phyloP scores from a whole-genome alignment of 2,329 filamentous ascomycete genomes.

The Amylocarpus encephaloides region DNA sequence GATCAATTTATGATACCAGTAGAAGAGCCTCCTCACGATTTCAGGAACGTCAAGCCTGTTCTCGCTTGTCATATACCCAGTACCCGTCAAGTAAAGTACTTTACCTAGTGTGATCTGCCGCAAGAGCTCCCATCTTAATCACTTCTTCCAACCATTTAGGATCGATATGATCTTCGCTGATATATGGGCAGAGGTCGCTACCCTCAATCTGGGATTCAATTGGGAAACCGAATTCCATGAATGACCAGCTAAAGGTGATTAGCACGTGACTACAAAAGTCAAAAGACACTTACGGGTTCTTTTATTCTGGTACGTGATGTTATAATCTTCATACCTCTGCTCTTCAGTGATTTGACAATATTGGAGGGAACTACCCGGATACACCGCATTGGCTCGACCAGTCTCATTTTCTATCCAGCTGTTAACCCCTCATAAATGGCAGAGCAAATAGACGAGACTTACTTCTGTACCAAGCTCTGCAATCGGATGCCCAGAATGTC shows the following conservation, averaged over 20 bases:
- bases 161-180: slow-evolving; percentile 31
- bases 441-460: slow-evolving; percentile 2
- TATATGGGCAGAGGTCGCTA: slow-evolving; percentile 29
- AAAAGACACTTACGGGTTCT: slow-evolving; percentile 14
- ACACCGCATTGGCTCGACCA: slow-evolving; percentile 41
- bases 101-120: slow-evolving; percentile 7
- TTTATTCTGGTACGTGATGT: slow-evolving; percentile 35
- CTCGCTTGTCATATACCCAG: no score
- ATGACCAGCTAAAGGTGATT: slow-evolving; percentile 29
- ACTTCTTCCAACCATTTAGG: slow-evolving; percentile 30
- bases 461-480: slow-evolving; percentile 24
- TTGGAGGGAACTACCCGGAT: slow-evolving; percentile 45
- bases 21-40: not conserved
- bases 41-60: no score
- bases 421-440: not conserved
- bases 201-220: slow-evolving; percentile 24
- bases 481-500: slow-evolving; percentile 42
- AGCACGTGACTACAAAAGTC: not conserved
- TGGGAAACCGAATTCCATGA: slow-evolving; percentile 31
- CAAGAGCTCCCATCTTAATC: slow-evolving; percentile 16
- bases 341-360: slow-evolving; percentile 38
- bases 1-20: not conserved
- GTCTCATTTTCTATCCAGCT: slow-evolving; percentile 36
- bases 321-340: slow-evolving; percentile 40
- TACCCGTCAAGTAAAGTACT: not conserved